These are phyloP conservation scores for Wallacemonas collosoma DNA, from an alignment of 208 protist genomes.

Conservation along the genomic window DNA sequence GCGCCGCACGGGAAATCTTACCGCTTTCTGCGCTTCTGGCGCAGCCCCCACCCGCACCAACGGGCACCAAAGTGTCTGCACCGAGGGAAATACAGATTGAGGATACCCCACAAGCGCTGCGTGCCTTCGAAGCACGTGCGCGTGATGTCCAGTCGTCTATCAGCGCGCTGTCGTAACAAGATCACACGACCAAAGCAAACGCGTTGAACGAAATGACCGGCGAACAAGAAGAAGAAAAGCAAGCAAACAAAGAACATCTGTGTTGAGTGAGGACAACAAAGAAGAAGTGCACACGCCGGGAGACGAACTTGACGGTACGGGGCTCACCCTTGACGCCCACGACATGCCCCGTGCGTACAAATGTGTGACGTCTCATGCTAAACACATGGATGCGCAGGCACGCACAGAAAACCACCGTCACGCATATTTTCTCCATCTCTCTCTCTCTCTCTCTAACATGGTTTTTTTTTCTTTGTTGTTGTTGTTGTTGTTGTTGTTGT, in stretches of 20 bases:
- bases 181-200: neutral
- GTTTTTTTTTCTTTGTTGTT: too few relatives aligned
- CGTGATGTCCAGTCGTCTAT: conserved; percentile 7
- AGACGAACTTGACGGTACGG: too few relatives aligned
- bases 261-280: too few relatives aligned
- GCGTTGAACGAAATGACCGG: neutral
- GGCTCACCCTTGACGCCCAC: too few relatives aligned
- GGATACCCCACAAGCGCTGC: conserved; percentile 9
- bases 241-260: neutral
- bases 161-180: neutral
- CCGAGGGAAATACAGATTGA: conserved; percentile 1
- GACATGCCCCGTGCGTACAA: too few relatives aligned
- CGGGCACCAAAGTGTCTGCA: neutral
- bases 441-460: too few relatives aligned
- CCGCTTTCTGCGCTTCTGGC: neutral
- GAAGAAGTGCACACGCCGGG: too few relatives aligned
- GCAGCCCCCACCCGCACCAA: neutral
- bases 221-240: neutral
- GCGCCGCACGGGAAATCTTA: neutral
- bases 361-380: too few relatives aligned
- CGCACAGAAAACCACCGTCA: too few relatives aligned
- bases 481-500: too few relatives aligned
- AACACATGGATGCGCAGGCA: too few relatives aligned
- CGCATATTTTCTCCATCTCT: too few relatives aligned
- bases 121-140: conserved; percentile 1